Conservation (phyloP, 768 basidiomycete species). For the Suillus subaureus region DNA sequence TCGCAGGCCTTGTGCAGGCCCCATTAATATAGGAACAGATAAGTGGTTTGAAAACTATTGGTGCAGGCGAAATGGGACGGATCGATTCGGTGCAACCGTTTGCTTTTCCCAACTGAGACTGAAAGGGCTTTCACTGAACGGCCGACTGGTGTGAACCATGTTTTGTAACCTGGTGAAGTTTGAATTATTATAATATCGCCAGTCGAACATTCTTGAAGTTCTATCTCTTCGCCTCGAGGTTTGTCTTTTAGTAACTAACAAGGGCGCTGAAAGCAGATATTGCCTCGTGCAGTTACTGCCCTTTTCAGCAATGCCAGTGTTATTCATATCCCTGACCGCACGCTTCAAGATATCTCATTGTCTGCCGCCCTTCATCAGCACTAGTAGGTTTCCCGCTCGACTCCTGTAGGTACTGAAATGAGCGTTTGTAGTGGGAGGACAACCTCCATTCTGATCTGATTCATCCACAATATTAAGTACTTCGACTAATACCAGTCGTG, state of each 20-base stretch:
- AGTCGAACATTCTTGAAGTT: background rate
- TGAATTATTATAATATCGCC: no score
- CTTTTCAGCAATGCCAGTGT: background rate
- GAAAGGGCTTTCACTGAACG: no score
- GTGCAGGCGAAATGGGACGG: no score
- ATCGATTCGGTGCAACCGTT: no score
- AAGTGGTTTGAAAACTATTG: no score
- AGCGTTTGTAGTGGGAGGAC: background rate
- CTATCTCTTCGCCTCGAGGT: background rate
- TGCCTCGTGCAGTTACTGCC: background rate
- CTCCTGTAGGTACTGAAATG: background rate
- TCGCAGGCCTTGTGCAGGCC: no score
- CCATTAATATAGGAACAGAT: no score
- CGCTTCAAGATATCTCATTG: background rate
- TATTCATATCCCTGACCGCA: background rate
- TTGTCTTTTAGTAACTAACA: background rate
- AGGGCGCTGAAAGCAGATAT: no score
- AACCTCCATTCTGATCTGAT: background rate
- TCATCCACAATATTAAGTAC: background rate
- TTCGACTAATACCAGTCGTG: background rate
- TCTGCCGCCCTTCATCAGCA: background rate
- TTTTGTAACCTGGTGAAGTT: background rate
- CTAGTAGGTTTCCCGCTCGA: no score
- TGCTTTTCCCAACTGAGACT: no score
- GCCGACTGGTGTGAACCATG: no score